Base-by-base conservation (phyloP, 2,329 filamentous ascomycete species). In the Alternaria longipes region DNA sequence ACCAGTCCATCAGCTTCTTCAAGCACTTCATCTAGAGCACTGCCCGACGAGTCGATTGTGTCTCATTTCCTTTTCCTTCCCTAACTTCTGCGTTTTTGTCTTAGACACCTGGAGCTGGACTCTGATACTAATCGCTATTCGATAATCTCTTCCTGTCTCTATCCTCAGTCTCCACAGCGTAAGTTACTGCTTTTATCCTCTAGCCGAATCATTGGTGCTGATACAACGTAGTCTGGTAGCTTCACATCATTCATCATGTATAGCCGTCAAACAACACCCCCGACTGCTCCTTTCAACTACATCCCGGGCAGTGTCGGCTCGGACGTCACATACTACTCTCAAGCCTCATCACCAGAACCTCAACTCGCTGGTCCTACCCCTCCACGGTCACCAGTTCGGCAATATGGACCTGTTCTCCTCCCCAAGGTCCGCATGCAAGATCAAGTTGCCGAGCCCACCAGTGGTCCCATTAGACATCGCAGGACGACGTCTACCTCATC, bases 341-440 rank as follows among this genome's bases (percentile, higher is more conserved):
- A 86, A 72, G 85, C 90, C 77, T 92, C 90, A 45, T 87, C 87
- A 34, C 87, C 87, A 44, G 90, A 91, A 76, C 83, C 88, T 70
- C 85, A 87, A 81, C 91, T 90, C 20, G 84, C 86, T 67, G 84
- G 87, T 70, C 90, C 89, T 54, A 93, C 91, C 12, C 91, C 91
- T 54, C 86, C 85, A 54, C 84, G 86, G 65, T 91, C 91, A 34
- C 91, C 92, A 62, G 87, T 94, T 69, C 86, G 89, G 63, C 90
- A 92, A 63, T 90, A 93, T 80, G 92, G 92, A 54, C 92, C 92
- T 53, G 83, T 92, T 50, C 83, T 97, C 61, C 84, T 97, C 32
- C 93, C 93, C 74, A 95, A 93, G 85, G 94, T 96, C 81, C 87
- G 93, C 63, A 87, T 87, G 41, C 93, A 95, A 80, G 93, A 97